These are phyloP conservation scores for Houttuynia cordata DNA, from an alignment of 164 flowering plant species.

Conservation along the genomic window DNA sequence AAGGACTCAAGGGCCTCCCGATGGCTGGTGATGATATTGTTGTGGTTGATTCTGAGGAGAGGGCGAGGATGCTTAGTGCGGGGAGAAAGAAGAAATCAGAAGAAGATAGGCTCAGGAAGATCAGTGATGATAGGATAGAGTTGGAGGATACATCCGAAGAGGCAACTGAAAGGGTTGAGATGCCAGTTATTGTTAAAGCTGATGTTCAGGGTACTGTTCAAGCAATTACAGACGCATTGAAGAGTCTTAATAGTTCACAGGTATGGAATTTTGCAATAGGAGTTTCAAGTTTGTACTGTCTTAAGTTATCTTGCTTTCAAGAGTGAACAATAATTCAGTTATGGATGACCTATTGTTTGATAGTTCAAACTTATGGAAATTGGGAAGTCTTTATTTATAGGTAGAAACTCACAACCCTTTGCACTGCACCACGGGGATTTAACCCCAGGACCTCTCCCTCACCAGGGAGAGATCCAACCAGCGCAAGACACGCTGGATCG, in stretches of 20 bases:
- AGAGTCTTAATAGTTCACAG: constrained; percentile 80
- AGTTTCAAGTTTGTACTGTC: not conserved
- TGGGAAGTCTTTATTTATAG: too few species aligned
- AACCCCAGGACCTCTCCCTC: too few species aligned
- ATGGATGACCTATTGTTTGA: not conserved
- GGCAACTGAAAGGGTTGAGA: constrained; percentile 40
- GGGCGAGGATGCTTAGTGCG: constrained; percentile 87
- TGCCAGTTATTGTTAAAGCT: constrained; percentile 74
- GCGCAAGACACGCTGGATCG: too few species aligned
- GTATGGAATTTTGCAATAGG: constrained; percentile 13
- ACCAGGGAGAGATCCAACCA: too few species aligned
- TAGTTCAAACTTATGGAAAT: too few species aligned
- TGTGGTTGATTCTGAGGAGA: constrained; percentile 81
- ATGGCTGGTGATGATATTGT: constrained; percentile 93
- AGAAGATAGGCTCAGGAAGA: constrained; percentile 50
- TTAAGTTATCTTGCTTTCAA: too few species aligned
- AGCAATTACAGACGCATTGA: constrained; percentile 86
- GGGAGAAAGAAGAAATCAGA: constrained; percentile 69
- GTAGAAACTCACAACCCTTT: too few species aligned
- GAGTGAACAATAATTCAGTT: too few species aligned
- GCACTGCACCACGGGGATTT: too few species aligned
- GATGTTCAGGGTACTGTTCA: constrained; percentile 97
- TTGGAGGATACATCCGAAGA: constrained; percentile 35
- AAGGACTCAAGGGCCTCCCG: constrained; percentile 84
- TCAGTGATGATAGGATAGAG: constrained; percentile 38